Evolutionary conservation across 108 stramenopile species (phyloP).

Genomic region (Epipyxis sp.): DNA sequence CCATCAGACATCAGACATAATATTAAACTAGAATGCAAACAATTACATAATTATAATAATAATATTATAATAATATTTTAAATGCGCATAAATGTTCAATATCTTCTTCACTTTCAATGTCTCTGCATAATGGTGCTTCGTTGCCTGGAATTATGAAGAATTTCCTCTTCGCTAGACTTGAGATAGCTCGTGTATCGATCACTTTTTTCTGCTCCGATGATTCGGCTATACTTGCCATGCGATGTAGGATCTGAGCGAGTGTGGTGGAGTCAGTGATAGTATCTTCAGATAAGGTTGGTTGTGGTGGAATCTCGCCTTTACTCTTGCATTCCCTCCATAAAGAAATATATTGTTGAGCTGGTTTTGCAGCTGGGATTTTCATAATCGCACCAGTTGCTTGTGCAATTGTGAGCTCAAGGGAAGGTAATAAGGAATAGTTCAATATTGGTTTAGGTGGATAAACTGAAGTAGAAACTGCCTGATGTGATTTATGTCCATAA

Average conservation of each 20-base stretch:
- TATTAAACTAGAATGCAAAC: no score
- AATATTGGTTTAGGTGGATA: slow-evolving; percentile 14
- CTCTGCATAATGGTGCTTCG: neutral
- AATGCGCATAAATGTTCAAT: slow-evolving; percentile 1
- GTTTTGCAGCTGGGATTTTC: neutral
- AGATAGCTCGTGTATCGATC: neutral
- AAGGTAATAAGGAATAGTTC: slow-evolving; percentile 8
- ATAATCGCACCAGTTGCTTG: slow-evolving; percentile 13
- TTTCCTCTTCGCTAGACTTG: neutral
- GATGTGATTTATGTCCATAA: neutral
- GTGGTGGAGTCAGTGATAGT: slow-evolving; percentile 13
- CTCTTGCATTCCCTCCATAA: neutral
- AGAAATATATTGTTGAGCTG: neutral
- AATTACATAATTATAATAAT: no score
- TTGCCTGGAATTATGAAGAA: neutral
- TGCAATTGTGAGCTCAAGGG: neutral
- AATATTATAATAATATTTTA: neutral
- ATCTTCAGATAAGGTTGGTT: neutral
- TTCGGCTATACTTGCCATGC: neutral
- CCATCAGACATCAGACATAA: no score
- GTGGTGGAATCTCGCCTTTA: neutral
- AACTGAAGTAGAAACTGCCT: neutral
- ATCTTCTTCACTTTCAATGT: neutral
- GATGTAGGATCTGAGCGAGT: neutral
- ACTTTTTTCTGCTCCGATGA: neutral